phyloP scores from a whole-genome alignment of 2,329 filamentous ascomycete species.

The Colletotrichum sp. region DNA sequence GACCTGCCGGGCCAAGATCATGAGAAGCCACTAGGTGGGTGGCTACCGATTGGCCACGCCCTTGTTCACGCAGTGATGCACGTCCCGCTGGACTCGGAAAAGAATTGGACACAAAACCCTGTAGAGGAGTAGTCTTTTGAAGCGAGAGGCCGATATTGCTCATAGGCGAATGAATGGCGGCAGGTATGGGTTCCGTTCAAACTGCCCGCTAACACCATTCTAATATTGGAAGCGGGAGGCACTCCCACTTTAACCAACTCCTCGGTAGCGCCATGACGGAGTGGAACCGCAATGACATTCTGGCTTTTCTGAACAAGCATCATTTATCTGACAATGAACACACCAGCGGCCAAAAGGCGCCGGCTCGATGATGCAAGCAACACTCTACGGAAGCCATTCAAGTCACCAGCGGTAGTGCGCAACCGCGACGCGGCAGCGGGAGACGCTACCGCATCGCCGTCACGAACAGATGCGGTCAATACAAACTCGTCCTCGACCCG shows the following conservation, averaged over 20 bases:
- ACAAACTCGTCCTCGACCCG: not conserved
- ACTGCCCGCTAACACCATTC: not conserved
- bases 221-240: not conserved
- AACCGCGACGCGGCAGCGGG: not conserved
- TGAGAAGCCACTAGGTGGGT: not conserved
- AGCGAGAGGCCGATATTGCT: not conserved
- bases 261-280: not conserved
- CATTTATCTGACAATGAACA: not conserved
- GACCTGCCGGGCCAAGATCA: not conserved
- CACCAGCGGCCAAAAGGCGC: conserved; percentile 19
- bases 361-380: conserved; percentile 20
- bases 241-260: not conserved
- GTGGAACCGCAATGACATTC: not conserved
- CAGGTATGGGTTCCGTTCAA: not conserved
- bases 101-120: not conserved
- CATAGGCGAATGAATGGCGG: not conserved
- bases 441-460: not conserved
- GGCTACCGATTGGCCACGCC: not conserved
- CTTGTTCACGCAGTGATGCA: not conserved
- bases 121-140: not conserved
- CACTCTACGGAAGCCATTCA: conserved; percentile 22
- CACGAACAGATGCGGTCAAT: not conserved
- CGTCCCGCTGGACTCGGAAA: not conserved
- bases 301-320: not conserved
- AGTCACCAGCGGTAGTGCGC: conserved; percentile 13